A percentile compares a stretch with the other conserved stretches of the same genome.
Evolutionary conservation across 2,329 filamentous ascomycete genomes (phyloP).

Genomic region (Colletotrichum euphorbiae): DNA sequence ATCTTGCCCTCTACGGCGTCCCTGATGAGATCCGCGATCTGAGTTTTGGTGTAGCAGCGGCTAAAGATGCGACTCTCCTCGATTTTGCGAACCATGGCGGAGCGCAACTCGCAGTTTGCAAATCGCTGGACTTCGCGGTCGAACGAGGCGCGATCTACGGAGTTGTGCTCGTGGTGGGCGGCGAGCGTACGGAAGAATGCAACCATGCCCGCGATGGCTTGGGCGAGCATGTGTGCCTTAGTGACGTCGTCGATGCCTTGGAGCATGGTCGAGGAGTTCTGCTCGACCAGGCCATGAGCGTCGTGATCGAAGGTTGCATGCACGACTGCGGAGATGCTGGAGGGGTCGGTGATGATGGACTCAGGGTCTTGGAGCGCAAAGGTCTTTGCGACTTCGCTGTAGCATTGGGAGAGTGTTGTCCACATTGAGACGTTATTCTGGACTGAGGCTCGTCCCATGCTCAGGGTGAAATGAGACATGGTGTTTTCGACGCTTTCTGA

Average conservation of each 20-base stretch:
- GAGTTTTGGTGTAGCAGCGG: slow-evolving; percentile 48
- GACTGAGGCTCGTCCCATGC: slow-evolving; percentile 37
- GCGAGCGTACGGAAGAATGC: slow-evolving; percentile 46
- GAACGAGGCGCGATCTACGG: slow-evolving; percentile 43
- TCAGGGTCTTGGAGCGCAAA: slow-evolving; percentile 37
- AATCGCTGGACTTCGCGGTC: slow-evolving; percentile 48
- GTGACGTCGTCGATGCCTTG: slow-evolving; percentile 48
- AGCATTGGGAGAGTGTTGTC: slow-evolving; percentile 39
- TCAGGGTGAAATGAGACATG: slow-evolving; percentile 39
- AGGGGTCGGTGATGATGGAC: slow-evolving; percentile 43
- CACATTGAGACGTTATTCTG: slow-evolving; percentile 38
- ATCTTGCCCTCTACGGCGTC: slow-evolving; percentile 44
- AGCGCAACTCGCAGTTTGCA: slow-evolving; percentile 46
- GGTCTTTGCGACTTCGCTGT: slow-evolving; percentile 25
- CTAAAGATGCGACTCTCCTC: slow-evolving; percentile 47
- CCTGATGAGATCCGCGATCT: slow-evolving; percentile 49
- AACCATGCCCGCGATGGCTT: slow-evolving; percentile 51
- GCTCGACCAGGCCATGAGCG: slow-evolving; percentile 48
- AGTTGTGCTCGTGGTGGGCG: slow-evolving; percentile 23
- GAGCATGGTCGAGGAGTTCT: slow-evolving; percentile 44
- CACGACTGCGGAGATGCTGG: slow-evolving; percentile 44
- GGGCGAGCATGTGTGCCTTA: slow-evolving; percentile 49
- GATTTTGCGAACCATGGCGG: slow-evolving; percentile 46
- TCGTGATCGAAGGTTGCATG: slow-evolving; percentile 50
- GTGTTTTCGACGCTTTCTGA: slow-evolving; percentile 38